Conservation (phyloP, 2,329 filamentous ascomycete species). For the Penicillium hesseltinei region DNA sequence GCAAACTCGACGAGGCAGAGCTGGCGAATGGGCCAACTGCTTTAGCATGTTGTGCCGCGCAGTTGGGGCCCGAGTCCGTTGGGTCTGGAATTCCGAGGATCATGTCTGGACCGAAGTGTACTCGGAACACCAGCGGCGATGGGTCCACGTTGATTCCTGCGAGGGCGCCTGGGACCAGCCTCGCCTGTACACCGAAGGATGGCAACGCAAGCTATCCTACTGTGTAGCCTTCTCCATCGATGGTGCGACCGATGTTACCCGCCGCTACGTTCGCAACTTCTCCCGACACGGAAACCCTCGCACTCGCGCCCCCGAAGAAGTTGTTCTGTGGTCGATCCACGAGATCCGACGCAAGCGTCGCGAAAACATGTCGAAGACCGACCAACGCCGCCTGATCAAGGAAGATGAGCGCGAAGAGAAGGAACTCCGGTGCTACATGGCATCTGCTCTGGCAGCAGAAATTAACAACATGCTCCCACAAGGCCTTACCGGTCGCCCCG, state of each 20-base stretch:
- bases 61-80: slow-evolving; percentile 83
- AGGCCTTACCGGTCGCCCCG: slow-evolving; percentile 27
- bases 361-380: slow-evolving; percentile 73
- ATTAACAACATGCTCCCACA: slow-evolving; percentile 44
- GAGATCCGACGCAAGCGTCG: slow-evolving; percentile 86
- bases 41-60: slow-evolving; percentile 98
- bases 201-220: slow-evolving; percentile 95
- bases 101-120: slow-evolving; percentile 98
- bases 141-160: slow-evolving; percentile 95
- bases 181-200: slow-evolving; percentile 86
- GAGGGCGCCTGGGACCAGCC: slow-evolving; percentile 96
- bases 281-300: slow-evolving; percentile 66
- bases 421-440: slow-evolving; percentile 47
- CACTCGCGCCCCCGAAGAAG: slow-evolving; percentile 79
- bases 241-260: slow-evolving; percentile 67
- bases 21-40: slow-evolving; percentile 97
- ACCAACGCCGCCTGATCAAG: slow-evolving; percentile 55
- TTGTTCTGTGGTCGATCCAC: slow-evolving; percentile 84
- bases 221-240: slow-evolving; percentile 96
- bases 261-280: slow-evolving; percentile 59
- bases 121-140: slow-evolving; percentile 86
- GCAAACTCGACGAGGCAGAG: slow-evolving; percentile 79
- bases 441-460: slow-evolving; percentile 46
- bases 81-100: slow-evolving; percentile 98
- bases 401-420: slow-evolving; percentile 51